Conservation (phyloP, 179 eudicot genomes). For the Nepenthes alata region DNA sequence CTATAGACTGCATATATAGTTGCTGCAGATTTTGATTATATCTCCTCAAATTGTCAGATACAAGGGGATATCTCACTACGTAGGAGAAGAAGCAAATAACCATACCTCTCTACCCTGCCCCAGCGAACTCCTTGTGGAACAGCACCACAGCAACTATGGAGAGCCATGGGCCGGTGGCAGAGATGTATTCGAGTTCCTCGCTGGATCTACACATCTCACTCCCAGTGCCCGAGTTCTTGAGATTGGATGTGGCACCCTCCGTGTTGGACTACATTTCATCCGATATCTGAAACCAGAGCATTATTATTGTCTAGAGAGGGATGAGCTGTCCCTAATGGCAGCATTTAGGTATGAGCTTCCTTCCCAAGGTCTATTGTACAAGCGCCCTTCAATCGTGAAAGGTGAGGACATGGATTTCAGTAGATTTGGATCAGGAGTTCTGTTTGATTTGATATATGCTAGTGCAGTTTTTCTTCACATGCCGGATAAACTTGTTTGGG, state of each 20-base stretch:
- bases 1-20: not conserved
- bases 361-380: slow-evolving; percentile 76
- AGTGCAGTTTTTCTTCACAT: slow-evolving; percentile 96
- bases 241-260: slow-evolving; percentile 96
- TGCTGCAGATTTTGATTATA: slow-evolving; percentile 1
- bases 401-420: slow-evolving; percentile 94
- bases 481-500: slow-evolving; percentile 96
- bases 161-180: slow-evolving; percentile 99
- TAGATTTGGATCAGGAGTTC: slow-evolving; percentile 51
- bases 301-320: slow-evolving; percentile 89
- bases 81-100: slow-evolving; percentile 59
- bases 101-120: slow-evolving; percentile 94
- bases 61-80: slow-evolving; percentile 94
- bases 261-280: slow-evolving; percentile 91
- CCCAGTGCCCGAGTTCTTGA: slow-evolving; percentile 74
- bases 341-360: slow-evolving; percentile 93
- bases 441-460: slow-evolving; percentile 77
- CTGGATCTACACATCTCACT: slow-evolving; percentile 44
- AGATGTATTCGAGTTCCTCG: slow-evolving; percentile 89
- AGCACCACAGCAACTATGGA: slow-evolving; percentile 97
- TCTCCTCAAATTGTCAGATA: slow-evolving; percentile 28
- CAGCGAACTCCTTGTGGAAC: slow-evolving; percentile 82
- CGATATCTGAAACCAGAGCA: slow-evolving; percentile 58
- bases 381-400: slow-evolving; percentile 80
- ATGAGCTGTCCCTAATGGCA: slow-evolving; percentile 88